Evolutionary conservation across 345 rosid genomes (phyloP).

Genomic region (Aethionema arabicum): DNA sequence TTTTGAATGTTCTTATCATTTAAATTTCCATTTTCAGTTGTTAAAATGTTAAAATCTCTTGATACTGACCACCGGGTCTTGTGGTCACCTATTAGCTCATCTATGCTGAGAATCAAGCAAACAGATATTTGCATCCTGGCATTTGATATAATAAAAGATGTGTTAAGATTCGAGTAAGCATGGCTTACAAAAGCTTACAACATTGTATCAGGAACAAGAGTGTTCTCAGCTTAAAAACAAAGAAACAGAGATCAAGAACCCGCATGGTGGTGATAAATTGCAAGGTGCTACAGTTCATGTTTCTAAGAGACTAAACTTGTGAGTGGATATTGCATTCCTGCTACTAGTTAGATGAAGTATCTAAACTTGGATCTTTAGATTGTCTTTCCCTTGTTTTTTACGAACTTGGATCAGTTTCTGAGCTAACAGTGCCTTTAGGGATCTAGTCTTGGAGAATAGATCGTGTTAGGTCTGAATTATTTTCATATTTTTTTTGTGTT

Average conservation of each 20-base stretch:
- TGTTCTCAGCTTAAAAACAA: conserved; percentile 49
- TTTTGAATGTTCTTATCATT: neutral
- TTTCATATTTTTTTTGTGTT: neutral
- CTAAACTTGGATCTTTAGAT: neutral
- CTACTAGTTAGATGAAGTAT: neutral
- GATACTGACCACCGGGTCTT: neutral
- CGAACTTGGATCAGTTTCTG: neutral
- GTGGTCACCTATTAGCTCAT: neutral
- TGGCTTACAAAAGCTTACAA: neutral
- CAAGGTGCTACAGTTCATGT: conserved; percentile 21
- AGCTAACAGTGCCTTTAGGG: neutral
- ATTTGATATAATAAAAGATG: neutral
- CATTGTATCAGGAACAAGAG: conserved; percentile 55
- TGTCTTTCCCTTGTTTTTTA: neutral
- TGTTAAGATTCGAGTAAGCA: neutral
- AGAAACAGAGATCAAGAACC: conserved; percentile 30
- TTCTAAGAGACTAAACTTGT: conserved; percentile 34
- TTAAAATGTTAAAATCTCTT: neutral
- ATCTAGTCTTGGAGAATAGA: conserved; percentile 12
- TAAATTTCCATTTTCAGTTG: neutral
- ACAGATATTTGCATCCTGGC: neutral
- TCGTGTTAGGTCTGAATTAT: neutral
- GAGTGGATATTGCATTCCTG: conserved; percentile 32
- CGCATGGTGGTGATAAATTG: conserved; percentile 26
- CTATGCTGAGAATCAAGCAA: neutral